phyloP scores from a whole-genome alignment of 1,284 basidiomycete genomes.

The Tetrapyrgos nigripes region DNA sequence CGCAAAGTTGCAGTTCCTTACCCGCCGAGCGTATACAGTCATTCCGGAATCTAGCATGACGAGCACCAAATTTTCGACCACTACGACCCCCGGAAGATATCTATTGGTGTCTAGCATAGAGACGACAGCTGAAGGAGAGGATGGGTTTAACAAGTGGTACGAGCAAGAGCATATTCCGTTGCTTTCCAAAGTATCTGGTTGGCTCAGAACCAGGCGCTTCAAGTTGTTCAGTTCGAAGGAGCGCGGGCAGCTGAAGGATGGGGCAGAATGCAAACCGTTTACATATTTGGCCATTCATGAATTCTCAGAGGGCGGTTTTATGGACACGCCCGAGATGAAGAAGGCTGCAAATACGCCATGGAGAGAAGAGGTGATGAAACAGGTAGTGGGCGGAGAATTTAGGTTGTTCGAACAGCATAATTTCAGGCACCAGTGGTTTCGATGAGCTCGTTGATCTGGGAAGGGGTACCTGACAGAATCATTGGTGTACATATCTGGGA shows the following conservation, averaged over 20 bases:
- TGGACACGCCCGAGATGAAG: conserved; percentile 12
- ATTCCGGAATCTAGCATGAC: background rate
- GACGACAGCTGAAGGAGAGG: conserved; percentile 12
- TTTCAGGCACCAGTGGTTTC: too few relatives aligned
- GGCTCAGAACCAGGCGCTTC: conserved; percentile 14
- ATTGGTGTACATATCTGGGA: too few relatives aligned
- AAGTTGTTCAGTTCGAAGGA: conserved; percentile 1
- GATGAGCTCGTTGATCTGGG: too few relatives aligned
- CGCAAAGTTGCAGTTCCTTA: conserved; percentile 9
- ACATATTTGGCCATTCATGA: conserved; percentile 18
- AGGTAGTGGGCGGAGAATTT: conserved; percentile 3
- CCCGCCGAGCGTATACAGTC: conserved; percentile 11
- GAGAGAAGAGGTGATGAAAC: conserved; percentile 6
- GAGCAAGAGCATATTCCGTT: conserved; percentile 12
- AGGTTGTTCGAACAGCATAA: conserved; percentile 7
- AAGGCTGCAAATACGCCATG: conserved; percentile 10
- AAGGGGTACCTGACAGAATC: too few relatives aligned
- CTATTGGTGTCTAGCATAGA: conserved; percentile 3
- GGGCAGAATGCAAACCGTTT: conserved; percentile 1
- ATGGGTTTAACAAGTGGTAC: conserved; percentile 19
- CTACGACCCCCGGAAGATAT: conserved; percentile 9
- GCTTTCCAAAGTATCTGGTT: conserved; percentile 13
- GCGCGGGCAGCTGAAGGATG: conserved; percentile 7
- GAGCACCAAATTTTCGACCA: background rate
- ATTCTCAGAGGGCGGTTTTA: conserved; percentile 8